Base-by-base conservation (phyloP, 768 basidiomycete species). In the Jaapia argillacea region DNA sequence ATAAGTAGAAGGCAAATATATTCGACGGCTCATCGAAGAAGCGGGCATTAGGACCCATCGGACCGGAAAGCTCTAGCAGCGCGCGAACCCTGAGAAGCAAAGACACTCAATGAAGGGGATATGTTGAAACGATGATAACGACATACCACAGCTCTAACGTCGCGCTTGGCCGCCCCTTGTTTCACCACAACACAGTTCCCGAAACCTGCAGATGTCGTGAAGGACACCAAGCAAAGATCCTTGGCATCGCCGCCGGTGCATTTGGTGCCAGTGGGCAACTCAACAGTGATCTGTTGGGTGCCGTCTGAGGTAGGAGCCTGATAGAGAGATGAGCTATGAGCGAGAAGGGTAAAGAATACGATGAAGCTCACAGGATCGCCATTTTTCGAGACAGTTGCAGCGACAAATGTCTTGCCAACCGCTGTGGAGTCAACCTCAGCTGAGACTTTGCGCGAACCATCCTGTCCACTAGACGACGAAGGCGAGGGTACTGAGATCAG, bases 111-210 rank as follows among this genome's bases (percentile, higher is more conserved):
- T n/a, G n/a, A n/a, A n/a, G n/a, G n/a, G n/a, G n/a, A n/a, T n/a
- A n/a, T n/a, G n/a, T n/a, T n/a, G n/a, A n/a, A n/a, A n/a, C n/a
- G n/a, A n/a, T n/a, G n/a, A n/a, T n/a, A n/a, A n/a, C n/a, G n/a
- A n/a, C n/a, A n/a, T n/a, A n/a, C n/a, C n/a, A n/a, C n/a, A n/a
- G n/a, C n/a, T n/a, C n/a, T n/a, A n/a, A n/a, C n/a, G n/a, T n/a
- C n/a, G n/a, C n/a, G n/a, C n/a, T n/a, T n/a, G n/a, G n/a, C n/a
- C n/a, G n/a, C 47, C 16, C 49, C 54, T 41, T 70, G 64, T 6
- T 51, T 51, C 24, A 76, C 70, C 24, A 66, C 72, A 7, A 70
- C 66, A 45, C 75, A 78, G 54, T 73, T 76, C 42, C 75, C 75
- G 55, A 75, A 76, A 23, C 71, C 69, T 20, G 63, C 67, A 16